Conservation (phyloP, 352 stramenopile genomes). For the Peronospora belbahrii region DNA sequence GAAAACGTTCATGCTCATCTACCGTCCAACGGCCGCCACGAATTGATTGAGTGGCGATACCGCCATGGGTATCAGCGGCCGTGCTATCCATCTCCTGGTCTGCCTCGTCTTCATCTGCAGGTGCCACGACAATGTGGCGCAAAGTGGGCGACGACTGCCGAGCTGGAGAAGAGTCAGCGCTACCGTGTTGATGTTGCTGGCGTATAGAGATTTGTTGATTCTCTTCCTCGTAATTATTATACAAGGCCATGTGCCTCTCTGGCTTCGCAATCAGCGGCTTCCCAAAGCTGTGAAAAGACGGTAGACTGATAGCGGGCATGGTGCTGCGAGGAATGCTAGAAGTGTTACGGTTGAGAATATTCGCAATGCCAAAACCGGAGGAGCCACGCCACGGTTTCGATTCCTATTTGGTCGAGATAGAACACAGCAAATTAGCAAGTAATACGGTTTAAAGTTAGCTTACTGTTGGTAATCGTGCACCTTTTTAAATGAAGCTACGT, state of each 20-base stretch:
- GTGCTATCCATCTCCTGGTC: constrained; percentile 42
- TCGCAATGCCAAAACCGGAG: constrained; percentile 68
- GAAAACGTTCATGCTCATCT: constrained; percentile 82
- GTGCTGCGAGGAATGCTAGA: constrained; percentile 6
- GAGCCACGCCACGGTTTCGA: constrained; percentile 57
- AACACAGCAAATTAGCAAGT: constrained; percentile 21
- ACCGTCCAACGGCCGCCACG: constrained; percentile 77
- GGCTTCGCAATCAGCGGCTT: constrained; percentile 56
- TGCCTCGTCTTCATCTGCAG: constrained; percentile 54
- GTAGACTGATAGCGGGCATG: constrained; percentile 64
- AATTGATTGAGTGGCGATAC: constrained; percentile 34
- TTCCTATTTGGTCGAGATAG: constrained; percentile 33
- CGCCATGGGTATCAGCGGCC: constrained; percentile 7
- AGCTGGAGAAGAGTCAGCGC: constrained; percentile 22
- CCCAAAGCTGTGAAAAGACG: constrained; percentile 65
- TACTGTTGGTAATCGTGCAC: constrained; percentile 15
- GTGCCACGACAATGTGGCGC: constrained; percentile 46
- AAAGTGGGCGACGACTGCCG: constrained; percentile 26
- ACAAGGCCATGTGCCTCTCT: constrained; percentile 27
- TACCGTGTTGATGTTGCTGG: constrained; percentile 15
- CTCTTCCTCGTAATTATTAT: constrained; percentile 31
- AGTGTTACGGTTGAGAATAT: constrained; percentile 65
- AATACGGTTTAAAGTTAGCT: background rate
- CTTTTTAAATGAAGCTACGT: constrained; percentile 26
- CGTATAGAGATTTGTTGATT: constrained; percentile 17